Evolutionary conservation across 2,329 filamentous ascomycete genomes (phyloP).

Genomic region (Botrytis hyacinthi): DNA sequence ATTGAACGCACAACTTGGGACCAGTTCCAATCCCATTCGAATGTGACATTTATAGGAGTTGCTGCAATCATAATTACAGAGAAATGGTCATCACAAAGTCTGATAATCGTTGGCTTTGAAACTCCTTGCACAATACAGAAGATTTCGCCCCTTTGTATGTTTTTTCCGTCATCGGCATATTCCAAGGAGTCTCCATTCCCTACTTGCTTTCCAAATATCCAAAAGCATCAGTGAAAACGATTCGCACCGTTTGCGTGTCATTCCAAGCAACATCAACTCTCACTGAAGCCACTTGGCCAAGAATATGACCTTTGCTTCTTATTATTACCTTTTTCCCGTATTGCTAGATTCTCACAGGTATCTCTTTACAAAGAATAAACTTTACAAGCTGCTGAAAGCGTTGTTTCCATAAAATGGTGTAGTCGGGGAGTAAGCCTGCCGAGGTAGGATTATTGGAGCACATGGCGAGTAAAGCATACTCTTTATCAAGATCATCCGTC

Average conservation of each 20-base stretch:
- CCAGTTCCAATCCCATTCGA: accelerated
- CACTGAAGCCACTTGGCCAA: accelerated
- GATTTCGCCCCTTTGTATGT: not conserved
- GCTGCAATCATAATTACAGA: not conserved
- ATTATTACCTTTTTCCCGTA: not conserved
- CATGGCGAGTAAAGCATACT: not conserved
- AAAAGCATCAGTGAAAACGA: not conserved
- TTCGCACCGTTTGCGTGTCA: not conserved
- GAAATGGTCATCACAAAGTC: not conserved
- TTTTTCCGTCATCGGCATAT: not conserved
- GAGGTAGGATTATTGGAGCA: not conserved
- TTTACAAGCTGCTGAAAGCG: not conserved
- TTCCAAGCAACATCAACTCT: not conserved
- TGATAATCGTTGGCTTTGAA: not conserved
- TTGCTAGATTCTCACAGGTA: not conserved
- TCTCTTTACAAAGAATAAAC: not conserved
- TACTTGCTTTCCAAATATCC: accelerated
- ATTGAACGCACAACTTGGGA: accelerated
- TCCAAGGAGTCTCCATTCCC: accelerated
- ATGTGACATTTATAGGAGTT: not conserved
- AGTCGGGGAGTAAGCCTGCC: not conserved
- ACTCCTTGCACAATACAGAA: not conserved
- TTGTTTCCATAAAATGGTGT: not conserved
- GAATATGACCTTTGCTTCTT: not conserved
- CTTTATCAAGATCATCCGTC: not conserved